These are phyloP conservation scores for Cicer pinnatifidum DNA, from an alignment of 306 rosid species.

Conservation along the genomic window DNA sequence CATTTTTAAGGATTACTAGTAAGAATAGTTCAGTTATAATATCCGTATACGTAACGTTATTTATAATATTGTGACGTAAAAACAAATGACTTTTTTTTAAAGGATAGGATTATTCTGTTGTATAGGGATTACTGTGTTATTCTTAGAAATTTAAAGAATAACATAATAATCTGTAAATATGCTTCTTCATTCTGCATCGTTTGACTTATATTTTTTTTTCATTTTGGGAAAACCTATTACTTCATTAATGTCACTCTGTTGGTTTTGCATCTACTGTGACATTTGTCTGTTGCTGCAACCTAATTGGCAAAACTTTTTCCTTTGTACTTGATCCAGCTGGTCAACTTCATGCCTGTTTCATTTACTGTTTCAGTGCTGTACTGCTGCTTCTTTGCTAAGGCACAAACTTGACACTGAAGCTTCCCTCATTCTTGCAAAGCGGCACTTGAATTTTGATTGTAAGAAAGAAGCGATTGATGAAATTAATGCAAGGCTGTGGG, in stretches of 20 bases:
- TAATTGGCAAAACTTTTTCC: not conserved
- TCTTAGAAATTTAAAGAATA: conserved; percentile 10
- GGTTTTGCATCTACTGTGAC: conserved; percentile 10
- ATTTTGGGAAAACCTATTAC: not conserved
- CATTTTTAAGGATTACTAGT: not conserved
- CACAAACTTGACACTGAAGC: conserved; percentile 69
- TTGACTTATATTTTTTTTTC: not conserved
- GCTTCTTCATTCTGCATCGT: conserved; percentile 32
- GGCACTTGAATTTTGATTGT: conserved; percentile 71
- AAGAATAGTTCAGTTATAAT: too few species aligned
- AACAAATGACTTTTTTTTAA: too few species aligned
- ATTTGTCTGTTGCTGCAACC: conserved; percentile 32
- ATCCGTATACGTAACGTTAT: too few species aligned
- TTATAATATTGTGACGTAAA: too few species aligned
- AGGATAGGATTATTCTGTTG: not conserved
- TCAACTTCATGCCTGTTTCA: conserved; percentile 21
- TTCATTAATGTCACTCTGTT: not conserved
- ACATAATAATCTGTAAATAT: conserved; percentile 7
- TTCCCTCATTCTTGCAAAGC: conserved; percentile 68
- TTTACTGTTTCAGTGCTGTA: conserved; percentile 76
- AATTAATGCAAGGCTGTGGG: conserved; percentile 60
- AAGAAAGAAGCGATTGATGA: conserved; percentile 60
- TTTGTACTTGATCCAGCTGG: conserved; percentile 24
- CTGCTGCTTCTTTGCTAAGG: conserved; percentile 68
- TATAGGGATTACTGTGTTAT: not conserved